Percentiles rank a stretch among this genome's conserved stretches.
Evolutionary conservation across 2,329 filamentous ascomycete species (phyloP).

Genomic region (Colletotrichum cuscutae): DNA sequence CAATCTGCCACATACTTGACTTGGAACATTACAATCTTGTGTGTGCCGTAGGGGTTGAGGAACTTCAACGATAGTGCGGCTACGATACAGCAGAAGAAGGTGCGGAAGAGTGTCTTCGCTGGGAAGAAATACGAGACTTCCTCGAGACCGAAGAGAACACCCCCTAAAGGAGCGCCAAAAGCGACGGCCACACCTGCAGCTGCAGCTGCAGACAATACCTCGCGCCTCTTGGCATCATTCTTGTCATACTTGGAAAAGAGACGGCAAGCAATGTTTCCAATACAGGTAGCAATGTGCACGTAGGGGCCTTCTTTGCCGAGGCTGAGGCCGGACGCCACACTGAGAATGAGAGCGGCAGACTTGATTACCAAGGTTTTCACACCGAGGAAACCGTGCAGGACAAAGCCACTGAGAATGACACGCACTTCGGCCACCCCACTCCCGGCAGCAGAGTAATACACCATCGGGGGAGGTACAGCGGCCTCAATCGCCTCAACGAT

Average conservation of each 20-base stretch:
- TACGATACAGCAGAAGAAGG: conserved; percentile 97
- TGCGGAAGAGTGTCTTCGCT: conserved; percentile 95
- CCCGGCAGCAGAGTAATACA: conserved; percentile 95
- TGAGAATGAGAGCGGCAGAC: conserved; percentile 82
- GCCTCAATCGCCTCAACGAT: conserved; percentile 49
- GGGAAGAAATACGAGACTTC: conserved; percentile 98
- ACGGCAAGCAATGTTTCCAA: conserved; percentile 94
- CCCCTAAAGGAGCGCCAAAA: conserved; percentile 88
- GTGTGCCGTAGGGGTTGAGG: conserved; percentile 93
- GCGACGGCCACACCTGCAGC: conserved; percentile 94
- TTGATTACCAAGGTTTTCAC: conserved; percentile 89
- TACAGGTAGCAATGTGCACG: conserved; percentile 95
- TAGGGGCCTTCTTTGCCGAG: conserved; percentile 95
- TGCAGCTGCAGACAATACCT: conserved; percentile 92
- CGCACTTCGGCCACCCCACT: conserved; percentile 97
- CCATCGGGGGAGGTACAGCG: conserved; percentile 72
- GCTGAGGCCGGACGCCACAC: conserved; percentile 91
- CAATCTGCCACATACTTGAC: conserved; percentile 92
- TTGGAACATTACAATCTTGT: conserved; percentile 96
- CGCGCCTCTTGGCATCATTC: conserved; percentile 94
- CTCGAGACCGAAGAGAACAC: conserved; percentile 92
- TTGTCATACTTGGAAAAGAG: conserved; percentile 93
- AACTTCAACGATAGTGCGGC: conserved; percentile 94
- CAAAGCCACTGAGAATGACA: conserved; percentile 97
- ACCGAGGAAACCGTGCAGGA: conserved; percentile 94